Percentiles rank a stretch among this genome's conserved stretches.
Evolutionary conservation across 805 yeast genomes (phyloP).

Genomic region (Cyberlindnera amylophila): DNA sequence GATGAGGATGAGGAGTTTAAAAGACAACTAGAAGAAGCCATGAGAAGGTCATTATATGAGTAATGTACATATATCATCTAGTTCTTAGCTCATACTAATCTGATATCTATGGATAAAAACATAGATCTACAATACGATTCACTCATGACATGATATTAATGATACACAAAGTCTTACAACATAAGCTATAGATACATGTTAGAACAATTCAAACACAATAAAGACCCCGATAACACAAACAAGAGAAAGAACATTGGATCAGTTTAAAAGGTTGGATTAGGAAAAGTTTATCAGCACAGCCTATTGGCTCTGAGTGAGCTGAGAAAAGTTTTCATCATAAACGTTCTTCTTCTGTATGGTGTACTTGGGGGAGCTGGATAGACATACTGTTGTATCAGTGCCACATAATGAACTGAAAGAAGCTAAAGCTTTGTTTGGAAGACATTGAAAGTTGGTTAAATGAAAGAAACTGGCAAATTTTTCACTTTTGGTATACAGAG

Average conservation of each 20-base stretch:
- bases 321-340: constrained; percentile 17
- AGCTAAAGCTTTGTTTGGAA: no score
- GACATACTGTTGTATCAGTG: background rate
- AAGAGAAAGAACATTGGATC: background rate
- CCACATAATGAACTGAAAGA: background rate
- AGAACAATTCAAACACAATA: no score
- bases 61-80: background rate
- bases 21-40: constrained; percentile 22
- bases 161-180: no score
- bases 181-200: no score
- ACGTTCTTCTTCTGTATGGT: background rate
- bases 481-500: no score
- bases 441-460: no score
- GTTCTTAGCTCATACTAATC: no score
- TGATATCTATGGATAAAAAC: no score
- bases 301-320: constrained; percentile 18
- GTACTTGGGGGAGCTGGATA: background rate
- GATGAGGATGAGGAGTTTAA: constrained; percentile 17
- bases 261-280: constrained; percentile 12
- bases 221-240: background rate
- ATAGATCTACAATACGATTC: no score
- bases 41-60: constrained; percentile 23
- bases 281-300: constrained; percentile 15
- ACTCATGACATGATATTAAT: no score
- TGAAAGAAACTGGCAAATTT: no score